A percentile compares a stretch with the other conserved stretches of the same genome.
These are phyloP conservation scores for Cladosporium sp. DNA, from an alignment of 2,329 filamentous ascomycete genomes.

Conservation along the genomic window DNA sequence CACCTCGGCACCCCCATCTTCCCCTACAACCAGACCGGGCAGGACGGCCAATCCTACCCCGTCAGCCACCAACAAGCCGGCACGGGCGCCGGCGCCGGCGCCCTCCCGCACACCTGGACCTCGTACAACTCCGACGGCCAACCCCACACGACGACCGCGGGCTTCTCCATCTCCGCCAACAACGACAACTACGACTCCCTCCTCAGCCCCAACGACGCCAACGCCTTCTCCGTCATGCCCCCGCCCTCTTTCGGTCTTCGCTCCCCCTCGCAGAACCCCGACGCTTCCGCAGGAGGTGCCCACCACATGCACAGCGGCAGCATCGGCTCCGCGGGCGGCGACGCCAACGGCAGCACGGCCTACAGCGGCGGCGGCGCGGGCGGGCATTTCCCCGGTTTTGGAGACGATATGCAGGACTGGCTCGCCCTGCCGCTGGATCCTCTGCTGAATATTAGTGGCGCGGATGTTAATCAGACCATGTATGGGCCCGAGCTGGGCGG, in stretches of 20 bases:
- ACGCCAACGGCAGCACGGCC: conserved; percentile 15
- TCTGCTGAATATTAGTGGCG: conserved; percentile 54
- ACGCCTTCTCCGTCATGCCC: conserved; percentile 44
- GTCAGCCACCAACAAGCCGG: conserved; percentile 1
- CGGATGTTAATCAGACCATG: conserved; percentile 53
- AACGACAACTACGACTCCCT: conserved; percentile 42
- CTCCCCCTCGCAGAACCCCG: conserved; percentile 20
- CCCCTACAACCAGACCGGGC: background rate
- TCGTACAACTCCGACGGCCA: conserved; percentile 1
- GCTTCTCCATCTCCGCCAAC: conserved; percentile 13
- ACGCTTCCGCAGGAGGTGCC: conserved; percentile 24
- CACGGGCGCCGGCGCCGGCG: conserved; percentile 1
- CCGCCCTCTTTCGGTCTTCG: conserved; percentile 38
- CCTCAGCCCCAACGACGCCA: conserved; percentile 27
- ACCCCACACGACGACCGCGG: conserved; percentile 23
- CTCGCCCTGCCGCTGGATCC: conserved; percentile 59
- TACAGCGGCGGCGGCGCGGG: conserved; percentile 16
- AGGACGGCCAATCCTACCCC: background rate
- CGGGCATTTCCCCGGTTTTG: conserved; percentile 16
- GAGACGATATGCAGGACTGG: conserved; percentile 50
- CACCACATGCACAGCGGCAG: background rate
- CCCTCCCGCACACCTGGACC: conserved; percentile 16
- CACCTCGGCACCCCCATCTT: conserved; percentile 9
- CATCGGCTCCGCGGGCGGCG: background rate
- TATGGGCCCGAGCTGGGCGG: conserved; percentile 63